phyloP scores from a whole-genome alignment of 2,329 filamentous ascomycete genomes.

The Exophiala viscosa region DNA sequence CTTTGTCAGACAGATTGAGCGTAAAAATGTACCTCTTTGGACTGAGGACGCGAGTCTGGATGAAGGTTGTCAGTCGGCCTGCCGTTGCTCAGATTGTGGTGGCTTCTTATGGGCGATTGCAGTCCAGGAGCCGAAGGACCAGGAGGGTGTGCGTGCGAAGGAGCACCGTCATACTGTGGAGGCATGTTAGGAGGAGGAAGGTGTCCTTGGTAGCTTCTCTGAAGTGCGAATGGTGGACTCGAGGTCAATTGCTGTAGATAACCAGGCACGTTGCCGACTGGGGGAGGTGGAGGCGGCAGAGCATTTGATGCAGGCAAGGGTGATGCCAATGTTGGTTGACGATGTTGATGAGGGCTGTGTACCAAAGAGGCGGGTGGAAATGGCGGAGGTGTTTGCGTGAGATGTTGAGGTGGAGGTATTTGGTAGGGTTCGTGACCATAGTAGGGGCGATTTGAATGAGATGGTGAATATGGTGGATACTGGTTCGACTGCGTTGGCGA shows the following conservation, averaged over 20 bases:
- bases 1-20: slow-evolving; percentile 1
- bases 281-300: slow-evolving; percentile 19
- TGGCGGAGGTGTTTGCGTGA: slow-evolving; percentile 42
- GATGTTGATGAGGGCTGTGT: slow-evolving; percentile 40
- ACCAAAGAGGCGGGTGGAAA: slow-evolving; percentile 36
- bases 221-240: slow-evolving; percentile 22
- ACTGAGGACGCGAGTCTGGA: slow-evolving; percentile 38
- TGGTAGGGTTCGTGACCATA: slow-evolving; percentile 41
- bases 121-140: slow-evolving; percentile 36
- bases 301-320: slow-evolving; percentile 34
- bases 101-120: slow-evolving; percentile 42
- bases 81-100: slow-evolving; percentile 36
- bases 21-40: slow-evolving; percentile 34
- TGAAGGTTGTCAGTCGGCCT: slow-evolving; percentile 34
- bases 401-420: slow-evolving; percentile 27
- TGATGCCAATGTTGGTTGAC: slow-evolving; percentile 36
- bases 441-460: slow-evolving; percentile 41
- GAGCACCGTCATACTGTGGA: slow-evolving; percentile 38
- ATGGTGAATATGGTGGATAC: slow-evolving; percentile 42
- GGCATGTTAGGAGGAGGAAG: slow-evolving; percentile 31
- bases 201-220: slow-evolving; percentile 24
- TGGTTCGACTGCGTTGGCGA: slow-evolving; percentile 44
- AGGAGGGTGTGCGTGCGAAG: slow-evolving; percentile 42
- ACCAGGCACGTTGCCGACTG: slow-evolving; percentile 19
- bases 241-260: slow-evolving; percentile 23